Conservation (phyloP, 176 grass and related monocot genomes). For the Tuctoria greenei region DNA sequence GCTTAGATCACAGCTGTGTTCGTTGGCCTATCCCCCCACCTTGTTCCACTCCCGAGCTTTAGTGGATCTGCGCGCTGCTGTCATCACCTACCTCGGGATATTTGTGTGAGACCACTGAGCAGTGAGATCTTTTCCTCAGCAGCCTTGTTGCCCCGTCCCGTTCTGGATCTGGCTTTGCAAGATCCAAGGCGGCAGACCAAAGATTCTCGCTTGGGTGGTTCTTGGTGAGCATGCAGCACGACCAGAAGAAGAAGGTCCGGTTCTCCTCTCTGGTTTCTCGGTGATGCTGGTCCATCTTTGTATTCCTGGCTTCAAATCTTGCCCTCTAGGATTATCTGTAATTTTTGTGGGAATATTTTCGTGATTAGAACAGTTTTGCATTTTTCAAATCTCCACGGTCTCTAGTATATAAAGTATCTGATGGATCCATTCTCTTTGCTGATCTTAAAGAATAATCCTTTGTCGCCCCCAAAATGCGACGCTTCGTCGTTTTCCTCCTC, state of each 20-base stretch:
- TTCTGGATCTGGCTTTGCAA: conserved; percentile 30
- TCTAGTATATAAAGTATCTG: background rate
- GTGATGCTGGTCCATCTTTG: too few relatives aligned
- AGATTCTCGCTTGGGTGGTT: conserved; percentile 23
- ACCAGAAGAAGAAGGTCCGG: conserved; percentile 45
- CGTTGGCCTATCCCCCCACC: conserved; percentile 22
- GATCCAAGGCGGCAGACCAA: conserved; percentile 31
- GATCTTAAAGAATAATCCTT: conserved; percentile 21
- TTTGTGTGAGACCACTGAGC: background rate
- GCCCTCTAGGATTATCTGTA: background rate
- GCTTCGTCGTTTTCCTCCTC: background rate
- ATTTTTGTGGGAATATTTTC: background rate
- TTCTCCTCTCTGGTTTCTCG: background rate
- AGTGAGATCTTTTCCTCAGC: conserved; percentile 7
- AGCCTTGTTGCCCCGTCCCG: background rate
- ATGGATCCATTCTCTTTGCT: background rate
- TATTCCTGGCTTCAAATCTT: too few relatives aligned
- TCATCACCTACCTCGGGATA: background rate
- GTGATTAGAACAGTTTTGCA: background rate
- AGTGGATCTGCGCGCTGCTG: conserved; percentile 18
- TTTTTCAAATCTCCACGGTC: background rate
- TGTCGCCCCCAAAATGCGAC: background rate
- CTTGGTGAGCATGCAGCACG: conserved; percentile 41
- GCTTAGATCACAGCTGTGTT: conserved; percentile 46
- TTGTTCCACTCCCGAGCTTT: conserved; percentile 8